Evolutionary conservation across 1,284 basidiomycete species (phyloP), one percentile per base, ranked within the genome.

Genomic region (Ustilago nuda): DNA sequence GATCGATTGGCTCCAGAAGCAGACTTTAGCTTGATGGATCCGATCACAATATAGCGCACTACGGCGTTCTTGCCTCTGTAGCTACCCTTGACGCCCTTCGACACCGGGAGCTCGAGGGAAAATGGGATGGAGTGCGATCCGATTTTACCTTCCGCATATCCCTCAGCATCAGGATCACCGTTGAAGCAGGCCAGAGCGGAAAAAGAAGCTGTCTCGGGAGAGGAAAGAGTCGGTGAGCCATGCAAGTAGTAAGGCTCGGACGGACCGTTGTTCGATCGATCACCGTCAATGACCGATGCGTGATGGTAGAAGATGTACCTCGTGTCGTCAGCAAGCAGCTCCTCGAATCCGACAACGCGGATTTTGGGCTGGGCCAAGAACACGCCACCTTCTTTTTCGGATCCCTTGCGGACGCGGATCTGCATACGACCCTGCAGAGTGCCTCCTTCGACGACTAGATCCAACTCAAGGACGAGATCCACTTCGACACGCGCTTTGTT

Each of bases 291-390:
- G 12, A 89, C 87, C 17, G 90, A 88, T 6, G 92, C 90, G 79
- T 91, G 91, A 79, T 94, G 93, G 86, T 94, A 95, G 87, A 98
- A 96, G 19, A 92, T 91, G 84, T 94, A 91, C n/a, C 92, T 88
- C 3, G 90, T 87, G 60, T 90, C 88, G 67, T 89, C 88, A 43
- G 89, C 88, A 0, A 90, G 88, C 56, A 93, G 88, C 66, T 89
- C 87, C 87, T 97, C 95, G 82, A 94, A 96, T 0, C 95, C 95
- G 56, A 97, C 89, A 15, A 96, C 89, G 45, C 94, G 89, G 39
- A 96, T 87, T 87, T 95, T 96, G 6, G 92, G 93, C 58, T 90
- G 91, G 32, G 91, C 91, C 7, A 97, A 87, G 71, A 91, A 88
- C 4, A 96, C 86, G 0, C 67, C 67, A 13, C 79, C 83, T 30